Conservation (phyloP, 1,284 basidiomycete genomes). For the Amylostereum chailletii region DNA sequence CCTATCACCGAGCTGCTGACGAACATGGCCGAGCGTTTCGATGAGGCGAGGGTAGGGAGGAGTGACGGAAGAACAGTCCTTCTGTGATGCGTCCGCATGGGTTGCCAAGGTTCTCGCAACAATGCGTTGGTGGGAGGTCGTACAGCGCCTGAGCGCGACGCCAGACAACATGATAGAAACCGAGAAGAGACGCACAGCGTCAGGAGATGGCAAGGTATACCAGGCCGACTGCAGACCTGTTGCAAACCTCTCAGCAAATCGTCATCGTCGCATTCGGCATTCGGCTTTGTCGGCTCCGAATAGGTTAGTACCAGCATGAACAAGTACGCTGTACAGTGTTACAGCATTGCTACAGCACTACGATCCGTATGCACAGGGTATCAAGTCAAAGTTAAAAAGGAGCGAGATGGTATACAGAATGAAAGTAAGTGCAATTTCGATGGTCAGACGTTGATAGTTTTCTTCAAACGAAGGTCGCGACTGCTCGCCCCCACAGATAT, state of each 20-base stretch:
- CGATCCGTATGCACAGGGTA: too few relatives aligned
- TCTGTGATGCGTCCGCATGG: constrained; percentile 42
- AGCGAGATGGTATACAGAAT: too few relatives aligned
- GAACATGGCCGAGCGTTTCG: constrained; percentile 67
- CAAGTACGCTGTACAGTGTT: too few relatives aligned
- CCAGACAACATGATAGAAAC: constrained; percentile 7
- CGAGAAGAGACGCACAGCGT: background rate
- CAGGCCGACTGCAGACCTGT: too few relatives aligned
- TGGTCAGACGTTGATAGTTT: constrained; percentile 7
- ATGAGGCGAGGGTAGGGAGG: constrained; percentile 83
- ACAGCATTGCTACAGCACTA: too few relatives aligned
- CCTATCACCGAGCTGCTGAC: constrained; percentile 55
- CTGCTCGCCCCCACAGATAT: constrained; percentile 47
- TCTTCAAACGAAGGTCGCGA: constrained; percentile 35
- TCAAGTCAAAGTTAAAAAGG: too few relatives aligned
- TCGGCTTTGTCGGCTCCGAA: too few relatives aligned
- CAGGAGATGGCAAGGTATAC: background rate
- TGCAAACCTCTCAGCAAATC: too few relatives aligned
- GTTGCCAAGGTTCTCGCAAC: constrained; percentile 39
- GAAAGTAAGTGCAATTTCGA: too few relatives aligned
- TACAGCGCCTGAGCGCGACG: constrained; percentile 7
- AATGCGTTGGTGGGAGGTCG: constrained; percentile 5
- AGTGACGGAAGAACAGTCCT: constrained; percentile 74
- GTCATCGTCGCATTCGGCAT: too few relatives aligned
- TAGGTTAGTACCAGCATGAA: too few relatives aligned